Conservation (phyloP, 768 basidiomycete species). For the Gloeophyllum trabeum region DNA sequence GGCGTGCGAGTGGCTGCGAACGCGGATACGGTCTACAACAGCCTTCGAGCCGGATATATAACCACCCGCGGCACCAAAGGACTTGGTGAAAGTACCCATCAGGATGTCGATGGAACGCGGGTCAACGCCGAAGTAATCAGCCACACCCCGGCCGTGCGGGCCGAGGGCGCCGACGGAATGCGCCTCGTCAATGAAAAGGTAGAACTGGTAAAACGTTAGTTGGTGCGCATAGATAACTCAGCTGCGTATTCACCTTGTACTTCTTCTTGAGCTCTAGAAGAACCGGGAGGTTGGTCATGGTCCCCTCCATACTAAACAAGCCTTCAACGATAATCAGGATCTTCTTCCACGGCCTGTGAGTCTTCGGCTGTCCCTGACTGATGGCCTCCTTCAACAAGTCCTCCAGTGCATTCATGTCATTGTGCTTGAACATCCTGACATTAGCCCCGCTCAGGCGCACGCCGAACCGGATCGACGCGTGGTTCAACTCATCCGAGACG, state of each 20-base stretch:
- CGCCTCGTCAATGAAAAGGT: slow-evolving; percentile 92
- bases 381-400: slow-evolving; percentile 77
- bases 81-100: slow-evolving; percentile 98
- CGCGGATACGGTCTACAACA: slow-evolving; percentile 72
- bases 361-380: slow-evolving; percentile 95
- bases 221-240: neutral
- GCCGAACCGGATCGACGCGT: slow-evolving; percentile 90
- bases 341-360: slow-evolving; percentile 99
- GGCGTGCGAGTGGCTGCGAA: slow-evolving; percentile 68
- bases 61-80: slow-evolving; percentile 89
- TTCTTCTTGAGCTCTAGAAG: slow-evolving; percentile 82
- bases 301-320: slow-evolving; percentile 98
- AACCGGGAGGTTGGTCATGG: slow-evolving; percentile 71
- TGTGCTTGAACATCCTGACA: slow-evolving; percentile 94
- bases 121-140: slow-evolving; percentile 84
- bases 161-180: slow-evolving; percentile 96
- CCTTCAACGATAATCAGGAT: slow-evolving; percentile 93
- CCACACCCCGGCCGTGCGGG: slow-evolving; percentile 87
- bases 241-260: slow-evolving; percentile 66
- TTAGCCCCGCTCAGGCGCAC: slow-evolving; percentile 81
- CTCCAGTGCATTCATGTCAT: slow-evolving; percentile 82
- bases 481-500: slow-evolving; percentile 96
- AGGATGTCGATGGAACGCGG: slow-evolving; percentile 81
- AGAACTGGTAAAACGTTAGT: slow-evolving; percentile 49
- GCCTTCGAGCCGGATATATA: slow-evolving; percentile 82